Conservation (phyloP, 352 stramenopile species). For the Globisporangium carolinianum region DNA sequence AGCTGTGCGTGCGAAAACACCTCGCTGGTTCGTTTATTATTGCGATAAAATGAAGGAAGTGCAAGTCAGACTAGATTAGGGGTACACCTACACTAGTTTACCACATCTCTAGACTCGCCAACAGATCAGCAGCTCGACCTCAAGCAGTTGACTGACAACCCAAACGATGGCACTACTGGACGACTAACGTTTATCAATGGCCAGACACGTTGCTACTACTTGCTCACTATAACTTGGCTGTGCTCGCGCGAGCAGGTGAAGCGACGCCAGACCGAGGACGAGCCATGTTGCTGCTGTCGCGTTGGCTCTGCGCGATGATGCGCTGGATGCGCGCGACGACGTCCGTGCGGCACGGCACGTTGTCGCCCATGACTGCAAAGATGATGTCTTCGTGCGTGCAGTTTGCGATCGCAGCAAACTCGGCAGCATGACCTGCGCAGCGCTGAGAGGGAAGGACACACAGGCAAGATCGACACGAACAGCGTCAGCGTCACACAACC, state of each 20-base stretch:
- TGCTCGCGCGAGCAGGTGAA: not conserved
- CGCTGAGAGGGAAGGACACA: slow-evolving; percentile 16
- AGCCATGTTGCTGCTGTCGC: not conserved
- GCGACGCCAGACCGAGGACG: not conserved
- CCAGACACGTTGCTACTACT: too few species aligned
- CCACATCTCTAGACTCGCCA: too few species aligned
- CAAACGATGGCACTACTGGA: too few species aligned
- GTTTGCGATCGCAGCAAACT: slow-evolving; percentile 34
- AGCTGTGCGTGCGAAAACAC: not conserved
- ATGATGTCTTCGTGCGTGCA: slow-evolving; percentile 63
- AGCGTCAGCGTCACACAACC: not conserved
- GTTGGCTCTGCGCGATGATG: slow-evolving; percentile 21
- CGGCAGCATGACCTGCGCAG: slow-evolving; percentile 28
- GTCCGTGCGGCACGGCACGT: slow-evolving; percentile 29
- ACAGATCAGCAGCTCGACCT: too few species aligned
- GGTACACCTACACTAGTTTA: too few species aligned
- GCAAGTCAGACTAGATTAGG: too few species aligned
- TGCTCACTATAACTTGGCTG: not conserved
- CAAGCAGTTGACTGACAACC: too few species aligned
- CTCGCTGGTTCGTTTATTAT: not conserved
- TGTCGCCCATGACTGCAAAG: slow-evolving; percentile 66
- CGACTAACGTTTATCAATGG: too few species aligned
- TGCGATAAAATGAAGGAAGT: not conserved
- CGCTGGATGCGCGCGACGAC: slow-evolving; percentile 32
- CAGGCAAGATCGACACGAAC: too few species aligned